These are phyloP conservation scores for Xylariaceae sp. DNA, from an alignment of 2,329 filamentous ascomycete species.

Conservation along the genomic window DNA sequence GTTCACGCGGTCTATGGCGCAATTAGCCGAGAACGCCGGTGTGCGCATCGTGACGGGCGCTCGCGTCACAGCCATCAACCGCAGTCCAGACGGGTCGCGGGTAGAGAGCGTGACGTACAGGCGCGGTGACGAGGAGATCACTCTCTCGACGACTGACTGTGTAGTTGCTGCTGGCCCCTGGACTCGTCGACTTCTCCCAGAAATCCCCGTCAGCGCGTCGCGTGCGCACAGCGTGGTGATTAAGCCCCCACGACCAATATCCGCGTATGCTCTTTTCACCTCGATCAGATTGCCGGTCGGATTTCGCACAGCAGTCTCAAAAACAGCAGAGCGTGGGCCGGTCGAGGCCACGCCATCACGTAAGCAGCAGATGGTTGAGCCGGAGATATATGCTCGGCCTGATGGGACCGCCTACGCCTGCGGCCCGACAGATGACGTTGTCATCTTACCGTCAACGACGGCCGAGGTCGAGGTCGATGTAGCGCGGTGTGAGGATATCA, in stretches of 20 bases:
- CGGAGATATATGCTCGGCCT: constrained; percentile 72
- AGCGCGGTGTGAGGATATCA: constrained; percentile 61
- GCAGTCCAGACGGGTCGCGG: constrained; percentile 15
- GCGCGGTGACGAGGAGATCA: constrained; percentile 25
- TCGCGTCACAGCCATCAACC: constrained; percentile 27
- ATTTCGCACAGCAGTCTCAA: constrained; percentile 36
- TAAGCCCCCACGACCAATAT: constrained; percentile 39
- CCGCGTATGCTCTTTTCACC: constrained; percentile 63
- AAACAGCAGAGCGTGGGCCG: constrained; percentile 16
- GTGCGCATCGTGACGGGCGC: constrained; percentile 44
- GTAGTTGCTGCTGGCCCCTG: constrained; percentile 41
- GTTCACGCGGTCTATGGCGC: constrained; percentile 68
- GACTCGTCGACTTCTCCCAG: constrained; percentile 40
- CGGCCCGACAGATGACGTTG: constrained; percentile 57
- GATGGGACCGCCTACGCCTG: constrained; percentile 73
- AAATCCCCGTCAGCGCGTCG: constrained; percentile 37
- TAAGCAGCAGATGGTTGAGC: constrained; percentile 47
- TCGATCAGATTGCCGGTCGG: constrained; percentile 57
- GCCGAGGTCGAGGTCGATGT: constrained; percentile 62
- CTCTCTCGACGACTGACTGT: constrained; percentile 27
- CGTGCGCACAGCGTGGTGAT: constrained; percentile 45
- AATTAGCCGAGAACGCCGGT: constrained; percentile 58
- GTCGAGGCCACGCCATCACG: constrained; percentile 16
- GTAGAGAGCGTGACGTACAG: constrained; percentile 31
- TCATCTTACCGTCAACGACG: constrained; percentile 56